phyloP scores from a whole-genome alignment of 176 grass and related monocot species.

The Paspalum vaginatum region DNA sequence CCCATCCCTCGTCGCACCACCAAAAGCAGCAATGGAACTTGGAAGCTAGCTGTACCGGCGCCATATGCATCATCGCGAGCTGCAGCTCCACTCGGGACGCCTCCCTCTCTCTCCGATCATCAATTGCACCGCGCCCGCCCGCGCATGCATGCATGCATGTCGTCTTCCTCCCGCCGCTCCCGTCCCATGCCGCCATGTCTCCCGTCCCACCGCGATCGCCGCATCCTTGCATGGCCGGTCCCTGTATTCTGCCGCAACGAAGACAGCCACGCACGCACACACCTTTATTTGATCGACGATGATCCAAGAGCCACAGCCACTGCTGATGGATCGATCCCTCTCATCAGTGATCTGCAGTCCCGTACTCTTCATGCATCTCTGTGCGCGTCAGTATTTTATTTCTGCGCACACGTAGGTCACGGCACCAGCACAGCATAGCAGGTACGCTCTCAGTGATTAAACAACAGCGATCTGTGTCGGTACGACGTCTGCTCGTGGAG shows the following conservation, averaged over 20 bases:
- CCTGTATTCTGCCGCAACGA: not conserved
- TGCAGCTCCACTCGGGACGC: not conserved
- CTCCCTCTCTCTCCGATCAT: not conserved
- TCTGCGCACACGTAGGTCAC: not conserved
- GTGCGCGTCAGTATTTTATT: not conserved
- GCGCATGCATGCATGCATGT: slow-evolving; percentile 13
- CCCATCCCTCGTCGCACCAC: not conserved
- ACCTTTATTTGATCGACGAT: too few species aligned
- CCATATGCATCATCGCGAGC: not conserved
- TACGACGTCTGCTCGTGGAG: not conserved
- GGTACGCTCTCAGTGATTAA: not conserved
- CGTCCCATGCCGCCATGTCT: slow-evolving; percentile 34
- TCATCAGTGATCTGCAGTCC: too few species aligned
- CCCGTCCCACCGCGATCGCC: not conserved
- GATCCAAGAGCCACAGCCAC: too few species aligned
- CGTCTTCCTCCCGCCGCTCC: slow-evolving; percentile 11
- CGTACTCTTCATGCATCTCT: not conserved
- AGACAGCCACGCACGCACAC: not conserved
- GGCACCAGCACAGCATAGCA: not conserved
- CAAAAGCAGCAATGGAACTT: not conserved
- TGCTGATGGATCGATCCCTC: not conserved
- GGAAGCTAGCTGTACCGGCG: not conserved
- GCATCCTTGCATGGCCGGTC: slow-evolving; percentile 14
- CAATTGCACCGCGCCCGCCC: not conserved
- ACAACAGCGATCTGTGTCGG: slow-evolving; percentile 10